Base-by-base conservation (phyloP, 345 rosid genomes). In the Jatropha curcas region DNA sequence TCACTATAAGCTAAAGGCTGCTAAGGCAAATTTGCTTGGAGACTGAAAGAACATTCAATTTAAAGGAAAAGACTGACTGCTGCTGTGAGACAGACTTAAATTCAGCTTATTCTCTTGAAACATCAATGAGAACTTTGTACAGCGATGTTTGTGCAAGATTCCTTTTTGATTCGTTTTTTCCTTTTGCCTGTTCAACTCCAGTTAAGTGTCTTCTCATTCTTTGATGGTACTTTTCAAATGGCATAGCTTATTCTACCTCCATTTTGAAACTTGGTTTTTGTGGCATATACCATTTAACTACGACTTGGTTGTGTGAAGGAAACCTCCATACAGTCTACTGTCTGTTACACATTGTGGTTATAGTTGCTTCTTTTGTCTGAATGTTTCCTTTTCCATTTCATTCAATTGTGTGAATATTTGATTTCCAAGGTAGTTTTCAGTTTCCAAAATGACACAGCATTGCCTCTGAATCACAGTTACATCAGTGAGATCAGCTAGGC, bases 401-500 rank as follows among this genome's bases (percentile, higher is more conserved):
- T n/a, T 22, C 41, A 9, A 14, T 43, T n/a, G 58, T 50, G 64
- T 70, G 45, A 60, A 50, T 72, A 27, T 67, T 55, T 13, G 28
- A 30, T 71, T 67, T 61, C 9, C 25, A 33, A 71, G 30, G 28
- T 59, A 7, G 25, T 43, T 6, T 65, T 11, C 12, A 35, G 14
- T 33, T 34, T 14, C 31, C 20, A 7, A 63, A 65, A 46, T 75
- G 67, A 73, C 52, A 7, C 52, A 71, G 37, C 60, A 17, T 74
- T 60, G 27, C 22, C 48, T 69, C 74, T 74, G 60, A 66, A 82
- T 67, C 31, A 71, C 92, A 95, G 99, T 95, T 81, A 92, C 95
- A 60, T 64, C 93, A 2, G 99, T 92, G 78, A 88, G 81, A 74
- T 90, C 99, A 45, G 94, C 97, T 65, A 91, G 99, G 77, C 98